Evolutionary conservation across 164 flowering plant species (phyloP).

Genomic region (grape (Vitis vinifera)): ASM3070453v1 NC_081805.1:25586501-25587000

Average conservation of each 20-base stretch:
- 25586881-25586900: conserved; percentile 24
- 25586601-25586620: conserved; percentile 50
- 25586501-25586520: conserved; percentile 49
- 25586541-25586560: conserved; percentile 45
- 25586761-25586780: conserved; percentile 33
- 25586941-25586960: no score
- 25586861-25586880: conserved; percentile 19
- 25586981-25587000: conserved; percentile 53
- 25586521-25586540: conserved; percentile 42
- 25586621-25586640: conserved; percentile 35
- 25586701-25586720: conserved; percentile 71
- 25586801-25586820: conserved; percentile 35
- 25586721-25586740: conserved; percentile 48
- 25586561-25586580: conserved; percentile 50
- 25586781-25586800: conserved; percentile 36
- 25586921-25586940: no score
- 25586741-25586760: conserved; percentile 62
- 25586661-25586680: conserved; percentile 29
- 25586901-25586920: conserved; percentile 28
- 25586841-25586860: background rate
- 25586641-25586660: conserved; percentile 13
- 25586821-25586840: conserved; percentile 51
- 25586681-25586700: conserved; percentile 62
- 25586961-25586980: conserved; percentile 50
- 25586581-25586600: conserved; percentile 48